These are phyloP conservation scores for Wilcoxina mikolae DNA, from an alignment of 495 filamentous ascomycete genomes.

Conservation along the genomic window DNA sequence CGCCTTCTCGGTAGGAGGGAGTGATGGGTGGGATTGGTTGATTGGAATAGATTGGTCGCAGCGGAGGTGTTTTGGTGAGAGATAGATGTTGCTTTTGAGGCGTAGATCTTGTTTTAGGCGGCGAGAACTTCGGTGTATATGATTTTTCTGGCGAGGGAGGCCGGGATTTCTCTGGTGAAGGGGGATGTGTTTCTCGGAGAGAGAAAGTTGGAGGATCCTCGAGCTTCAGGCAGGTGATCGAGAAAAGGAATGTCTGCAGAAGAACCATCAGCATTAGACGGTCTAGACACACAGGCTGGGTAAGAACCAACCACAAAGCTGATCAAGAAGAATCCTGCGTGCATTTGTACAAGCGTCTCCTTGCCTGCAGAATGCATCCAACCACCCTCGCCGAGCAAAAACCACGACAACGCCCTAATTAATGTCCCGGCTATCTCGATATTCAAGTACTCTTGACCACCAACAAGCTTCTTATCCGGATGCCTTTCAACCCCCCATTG, in stretches of 20 bases:
- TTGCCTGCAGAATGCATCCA: constrained; percentile 1
- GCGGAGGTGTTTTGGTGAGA: not conserved
- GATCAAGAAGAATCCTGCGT: constrained; percentile 19
- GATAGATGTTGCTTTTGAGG: not conserved
- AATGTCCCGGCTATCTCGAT: constrained; percentile 11
- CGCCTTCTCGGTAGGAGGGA: constrained; percentile 15
- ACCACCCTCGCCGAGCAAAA: constrained; percentile 11
- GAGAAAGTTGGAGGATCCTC: constrained; percentile 22
- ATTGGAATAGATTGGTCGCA: not conserved
- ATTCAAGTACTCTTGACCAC: constrained; percentile 13
- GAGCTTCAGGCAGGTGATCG: constrained; percentile 22
- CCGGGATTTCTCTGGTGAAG: constrained; percentile 6
- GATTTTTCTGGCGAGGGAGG: constrained; percentile 9
- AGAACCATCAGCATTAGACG: not conserved
- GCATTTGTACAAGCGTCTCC: constrained; percentile 10
- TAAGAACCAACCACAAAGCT: constrained; percentile 14
- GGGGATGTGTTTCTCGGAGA: constrained; percentile 19
- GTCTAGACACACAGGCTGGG: not conserved
- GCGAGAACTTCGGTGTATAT: not conserved
- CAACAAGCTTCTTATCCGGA: constrained; percentile 22
- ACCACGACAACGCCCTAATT: constrained; percentile 15
- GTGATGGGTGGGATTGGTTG: constrained; percentile 10
- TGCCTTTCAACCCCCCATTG: constrained; percentile 13
- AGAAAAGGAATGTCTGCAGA: constrained; percentile 14
- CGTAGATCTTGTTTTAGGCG: not conserved